phyloP scores from a whole-genome alignment of 225 moss, liverwort and hornwort genomes.

The Climacium dendroides region DNA sequence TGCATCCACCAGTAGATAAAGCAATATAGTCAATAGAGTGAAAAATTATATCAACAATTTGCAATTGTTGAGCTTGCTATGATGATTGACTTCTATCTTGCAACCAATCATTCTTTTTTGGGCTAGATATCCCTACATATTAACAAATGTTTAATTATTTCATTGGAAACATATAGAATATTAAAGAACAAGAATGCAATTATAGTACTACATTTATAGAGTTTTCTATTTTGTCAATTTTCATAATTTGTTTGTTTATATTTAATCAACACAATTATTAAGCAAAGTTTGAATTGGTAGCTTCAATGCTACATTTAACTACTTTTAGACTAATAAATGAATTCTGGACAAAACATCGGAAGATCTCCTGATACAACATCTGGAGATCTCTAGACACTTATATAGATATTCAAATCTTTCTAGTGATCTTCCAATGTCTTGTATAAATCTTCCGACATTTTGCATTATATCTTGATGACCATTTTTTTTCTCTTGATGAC shows the following conservation, averaged over 20 bases:
- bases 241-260: neutral
- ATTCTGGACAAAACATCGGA: too few relatives aligned
- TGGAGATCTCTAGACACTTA: too few relatives aligned
- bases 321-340: too few relatives aligned
- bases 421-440: too few relatives aligned
- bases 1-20: neutral
- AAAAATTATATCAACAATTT: neutral
- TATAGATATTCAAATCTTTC: too few relatives aligned
- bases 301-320: too few relatives aligned
- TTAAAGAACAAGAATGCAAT: neutral
- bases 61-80: neutral
- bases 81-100: rapidly evolving
- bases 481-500: too few relatives aligned
- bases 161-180: neutral
- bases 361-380: too few relatives aligned
- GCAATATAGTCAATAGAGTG: neutral
- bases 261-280: neutral
- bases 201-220: neutral
- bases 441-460: too few relatives aligned
- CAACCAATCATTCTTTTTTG: neutral
- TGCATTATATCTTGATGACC: too few relatives aligned
- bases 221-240: neutral
- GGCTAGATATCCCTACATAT: neutral
- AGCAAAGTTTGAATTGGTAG: neutral
- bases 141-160: neutral